Percentiles rank a stretch among this genome's conserved stretches.
phyloP scores from a whole-genome alignment of 352 stramenopile species.

The Globisporangium middletonii region DNA sequence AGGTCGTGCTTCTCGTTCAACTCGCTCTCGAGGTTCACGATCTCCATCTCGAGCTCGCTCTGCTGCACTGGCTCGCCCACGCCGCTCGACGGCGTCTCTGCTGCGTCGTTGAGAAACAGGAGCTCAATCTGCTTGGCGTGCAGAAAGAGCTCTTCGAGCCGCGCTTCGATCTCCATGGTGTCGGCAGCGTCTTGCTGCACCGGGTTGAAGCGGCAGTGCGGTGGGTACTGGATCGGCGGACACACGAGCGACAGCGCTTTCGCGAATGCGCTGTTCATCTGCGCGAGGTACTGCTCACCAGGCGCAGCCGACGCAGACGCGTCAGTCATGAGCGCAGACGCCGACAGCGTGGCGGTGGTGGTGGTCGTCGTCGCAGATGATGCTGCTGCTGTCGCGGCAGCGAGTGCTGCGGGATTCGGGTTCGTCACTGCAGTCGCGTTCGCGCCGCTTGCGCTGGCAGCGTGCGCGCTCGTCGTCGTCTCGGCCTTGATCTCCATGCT shows the following conservation, averaged over 20 bases:
- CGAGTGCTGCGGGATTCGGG: constrained; percentile 5
- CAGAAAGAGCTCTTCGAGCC: constrained; percentile 73
- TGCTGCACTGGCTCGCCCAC: constrained; percentile 14
- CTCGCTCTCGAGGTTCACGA: constrained; percentile 67
- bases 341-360: not conserved
- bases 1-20: constrained; percentile 80
- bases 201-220: constrained; percentile 78
- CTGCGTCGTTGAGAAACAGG: constrained; percentile 48
- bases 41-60: constrained; percentile 68
- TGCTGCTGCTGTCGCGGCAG: not conserved
- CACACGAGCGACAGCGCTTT: constrained; percentile 72
- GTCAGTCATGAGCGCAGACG: not conserved
- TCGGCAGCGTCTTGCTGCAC: constrained; percentile 76
- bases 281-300: constrained; percentile 36
- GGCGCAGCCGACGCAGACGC: constrained; percentile 2
- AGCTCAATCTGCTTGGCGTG: constrained; percentile 79
- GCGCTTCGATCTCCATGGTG: constrained; percentile 60
- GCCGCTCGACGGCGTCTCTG: not conserved
- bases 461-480: not conserved
- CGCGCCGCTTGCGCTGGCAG: constrained; percentile 2
- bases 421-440: constrained; percentile 11
- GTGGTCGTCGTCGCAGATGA: not conserved
- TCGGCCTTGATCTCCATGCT: constrained; percentile 16
- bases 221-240: constrained; percentile 76
- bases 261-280: constrained; percentile 75